Base-by-base conservation (phyloP, 148 eudicot genomes). In the Rhododendron kiyosumense region DNA sequence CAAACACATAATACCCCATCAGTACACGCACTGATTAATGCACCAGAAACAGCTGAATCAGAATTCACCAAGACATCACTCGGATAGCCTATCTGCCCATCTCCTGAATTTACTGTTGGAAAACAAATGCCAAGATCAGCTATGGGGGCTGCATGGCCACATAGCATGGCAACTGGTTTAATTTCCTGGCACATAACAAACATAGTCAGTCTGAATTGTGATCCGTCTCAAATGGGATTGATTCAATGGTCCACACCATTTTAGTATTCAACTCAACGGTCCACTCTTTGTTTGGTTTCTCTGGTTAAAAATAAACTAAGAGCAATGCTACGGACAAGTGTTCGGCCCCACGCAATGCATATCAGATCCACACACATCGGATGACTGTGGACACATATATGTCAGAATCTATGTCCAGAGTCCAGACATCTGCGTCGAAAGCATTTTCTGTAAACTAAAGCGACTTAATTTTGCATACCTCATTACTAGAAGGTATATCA, bases 1-100 rank as follows among this genome's bases (percentile, higher is more conserved):
- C 99, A 97, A 79, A 97, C 90, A 78, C 98, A 97, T 88, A 97
- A 89, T 59, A 95, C 96, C 84, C 99, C 98, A 91, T 95, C 98
- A 83, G 92, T 88, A 87, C 98, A 93, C n/a, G 89, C 99, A 91
- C 98, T 95, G 71, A 95, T 83, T 91, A 97, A 89, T 17, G 96
- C 94, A 92, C 92, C 92, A 88, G 82, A 86, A 65, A 91, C 84
- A 81, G 86, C 67, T 26, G 90, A 84, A 81, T 90, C 88, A 82
- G 87, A 86, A 86, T 86, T 79, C n/a, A 52, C 48, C 32, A 61
- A 88, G 65, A 79, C 75, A 89, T 91, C 89, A 88, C 84, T 90
- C 32, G 41, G n/a, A 43, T 90, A 82, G 75, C 87, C 88, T 52
- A 83, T 76, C 79, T 87, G 91, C 81, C 90, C 94, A 87, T 91